Conservation (phyloP, 1,284 basidiomycete species). For the Naganishia sp. region DNA sequence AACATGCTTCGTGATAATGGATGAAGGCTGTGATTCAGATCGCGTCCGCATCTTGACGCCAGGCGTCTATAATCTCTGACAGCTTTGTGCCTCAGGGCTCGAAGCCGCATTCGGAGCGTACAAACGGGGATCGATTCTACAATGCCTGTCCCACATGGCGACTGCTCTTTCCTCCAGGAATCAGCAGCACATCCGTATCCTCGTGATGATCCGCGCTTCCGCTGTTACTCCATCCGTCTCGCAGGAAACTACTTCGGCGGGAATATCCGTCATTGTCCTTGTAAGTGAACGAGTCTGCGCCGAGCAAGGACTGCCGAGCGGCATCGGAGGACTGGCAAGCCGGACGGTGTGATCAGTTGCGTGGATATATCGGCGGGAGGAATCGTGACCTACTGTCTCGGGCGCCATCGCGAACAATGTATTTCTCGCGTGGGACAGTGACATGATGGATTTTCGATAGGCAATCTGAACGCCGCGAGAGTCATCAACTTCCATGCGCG, state of each 20-base stretch:
- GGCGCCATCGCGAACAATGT: slow-evolving; percentile 46
- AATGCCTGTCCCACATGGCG: slow-evolving; percentile 5
- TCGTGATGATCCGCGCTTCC: slow-evolving; percentile 26
- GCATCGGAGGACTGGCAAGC: slow-evolving; percentile 20
- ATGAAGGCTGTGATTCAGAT: not conserved
- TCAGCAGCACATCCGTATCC: slow-evolving; percentile 28
- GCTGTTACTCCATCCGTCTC: slow-evolving; percentile 19
- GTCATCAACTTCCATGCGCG: not conserved
- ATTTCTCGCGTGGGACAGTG: slow-evolving; percentile 52
- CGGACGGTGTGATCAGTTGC: not conserved
- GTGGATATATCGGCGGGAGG: not conserved
- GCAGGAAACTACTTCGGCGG: slow-evolving; percentile 17
- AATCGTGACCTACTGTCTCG: slow-evolving; percentile 28
- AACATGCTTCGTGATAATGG: no score
- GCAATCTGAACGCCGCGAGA: slow-evolving; percentile 43
- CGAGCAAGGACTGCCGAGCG: slow-evolving; percentile 29
- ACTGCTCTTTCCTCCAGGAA: slow-evolving; percentile 20
- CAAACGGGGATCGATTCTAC: not conserved
- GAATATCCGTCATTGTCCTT: slow-evolving; percentile 19
- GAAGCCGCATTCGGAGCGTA: not conserved
- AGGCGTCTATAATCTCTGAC: not conserved
- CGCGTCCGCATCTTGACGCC: not conserved
- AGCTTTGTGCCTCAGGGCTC: not conserved
- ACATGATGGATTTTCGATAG: slow-evolving; percentile 55
- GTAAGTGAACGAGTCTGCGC: slow-evolving; percentile 15